Evolutionary conservation across 352 stramenopile species (phyloP).

Genomic region (Bremia lactucae): DNA sequence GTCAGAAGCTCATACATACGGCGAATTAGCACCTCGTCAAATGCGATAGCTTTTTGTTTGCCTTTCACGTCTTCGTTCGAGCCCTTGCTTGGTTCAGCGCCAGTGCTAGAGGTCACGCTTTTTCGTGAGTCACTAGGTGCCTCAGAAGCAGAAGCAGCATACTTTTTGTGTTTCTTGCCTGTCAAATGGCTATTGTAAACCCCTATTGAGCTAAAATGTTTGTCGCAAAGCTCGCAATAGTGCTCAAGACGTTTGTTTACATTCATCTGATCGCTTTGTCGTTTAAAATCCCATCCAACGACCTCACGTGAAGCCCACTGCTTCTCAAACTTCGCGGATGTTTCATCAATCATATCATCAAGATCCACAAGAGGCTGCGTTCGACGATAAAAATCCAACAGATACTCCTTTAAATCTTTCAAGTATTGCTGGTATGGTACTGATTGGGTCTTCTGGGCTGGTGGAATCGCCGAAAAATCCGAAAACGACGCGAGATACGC

Average conservation of each 20-base stretch:
- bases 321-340: slow-evolving; percentile 75
- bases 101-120: slow-evolving; percentile 1
- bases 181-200: slow-evolving; percentile 64
- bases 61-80: slow-evolving; percentile 8
- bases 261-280: not conserved
- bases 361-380: slow-evolving; percentile 83
- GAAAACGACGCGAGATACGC: slow-evolving; percentile 59
- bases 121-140: slow-evolving; percentile 2
- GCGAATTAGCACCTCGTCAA: slow-evolving; percentile 62
- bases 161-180: slow-evolving; percentile 78
- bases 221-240: slow-evolving; percentile 58
- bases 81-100: slow-evolving; percentile 1
- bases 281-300: slow-evolving; percentile 35
- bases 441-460: slow-evolving; percentile 46
- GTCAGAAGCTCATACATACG: slow-evolving; percentile 69
- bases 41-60: slow-evolving; percentile 45
- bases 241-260: slow-evolving; percentile 12
- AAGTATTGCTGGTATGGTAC: slow-evolving; percentile 57
- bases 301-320: slow-evolving; percentile 57
- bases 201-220: slow-evolving; percentile 62
- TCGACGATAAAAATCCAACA: slow-evolving; percentile 80
- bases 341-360: slow-evolving; percentile 78
- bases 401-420: slow-evolving; percentile 63
- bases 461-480: slow-evolving; percentile 51
- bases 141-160: slow-evolving; percentile 19